Percentiles rank a stretch among this genome's conserved stretches.
These are phyloP conservation scores for Westerdykella aurantiaca DNA, from an alignment of 2,329 filamentous ascomycete genomes.

Conservation along the genomic window DNA sequence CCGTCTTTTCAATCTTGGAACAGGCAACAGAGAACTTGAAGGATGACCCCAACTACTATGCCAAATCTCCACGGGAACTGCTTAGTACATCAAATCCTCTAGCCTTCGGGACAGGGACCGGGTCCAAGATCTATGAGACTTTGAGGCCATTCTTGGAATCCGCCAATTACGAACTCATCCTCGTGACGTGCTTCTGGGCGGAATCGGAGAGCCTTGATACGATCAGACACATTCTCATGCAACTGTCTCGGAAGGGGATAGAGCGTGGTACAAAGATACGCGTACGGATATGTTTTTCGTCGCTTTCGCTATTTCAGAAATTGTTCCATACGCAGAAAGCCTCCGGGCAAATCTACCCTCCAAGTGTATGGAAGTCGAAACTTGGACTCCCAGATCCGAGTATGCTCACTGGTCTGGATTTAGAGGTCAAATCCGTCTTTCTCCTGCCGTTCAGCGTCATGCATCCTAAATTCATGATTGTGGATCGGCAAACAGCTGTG, in stretches of 20 bases:
- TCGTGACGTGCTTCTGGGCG: slow-evolving; percentile 82
- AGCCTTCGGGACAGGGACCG: slow-evolving; percentile 41
- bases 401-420: slow-evolving; percentile 55
- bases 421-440: slow-evolving; percentile 72
- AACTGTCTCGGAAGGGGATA: slow-evolving; percentile 50
- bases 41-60: slow-evolving; percentile 39
- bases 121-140: slow-evolving; percentile 38
- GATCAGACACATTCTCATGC: slow-evolving; percentile 53
- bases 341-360: slow-evolving; percentile 57
- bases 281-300: slow-evolving; percentile 74
- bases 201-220: slow-evolving; percentile 55
- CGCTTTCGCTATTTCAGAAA: slow-evolving; percentile 65
- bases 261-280: slow-evolving; percentile 42
- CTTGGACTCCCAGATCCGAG: slow-evolving; percentile 59
- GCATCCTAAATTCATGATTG: slow-evolving; percentile 75
- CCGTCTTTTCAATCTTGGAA: slow-evolving; percentile 25
- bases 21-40: slow-evolving; percentile 17
- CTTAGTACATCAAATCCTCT: slow-evolving; percentile 32
- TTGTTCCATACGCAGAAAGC: slow-evolving; percentile 63
- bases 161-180: slow-evolving; percentile 60
- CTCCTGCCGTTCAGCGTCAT: slow-evolving; percentile 78
- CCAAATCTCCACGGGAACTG: slow-evolving; percentile 28
- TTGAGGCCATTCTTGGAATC: slow-evolving; percentile 57
- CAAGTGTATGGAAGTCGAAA: slow-evolving; percentile 52
- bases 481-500: slow-evolving; percentile 62